Evolutionary conservation across 2,329 filamentous ascomycete species (phyloP).

Genomic region (Ophiosphaerella korrae): DNA sequence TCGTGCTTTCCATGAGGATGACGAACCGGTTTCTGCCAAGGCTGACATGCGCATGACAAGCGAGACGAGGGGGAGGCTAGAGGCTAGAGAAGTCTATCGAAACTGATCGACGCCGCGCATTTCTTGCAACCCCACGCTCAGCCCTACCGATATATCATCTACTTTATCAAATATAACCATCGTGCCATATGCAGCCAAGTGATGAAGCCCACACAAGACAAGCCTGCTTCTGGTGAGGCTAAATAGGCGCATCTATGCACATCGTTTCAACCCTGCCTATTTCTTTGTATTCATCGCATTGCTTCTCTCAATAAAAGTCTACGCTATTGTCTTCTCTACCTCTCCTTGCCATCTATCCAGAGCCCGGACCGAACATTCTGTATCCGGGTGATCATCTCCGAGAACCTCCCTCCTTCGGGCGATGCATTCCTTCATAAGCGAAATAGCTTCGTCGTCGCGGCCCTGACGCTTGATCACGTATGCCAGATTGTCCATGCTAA

Average conservation of each 20-base stretch:
- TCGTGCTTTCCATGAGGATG: conserved; percentile 20
- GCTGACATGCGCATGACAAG: conserved; percentile 8
- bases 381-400: neutral
- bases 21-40: conserved; percentile 19
- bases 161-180: no score
- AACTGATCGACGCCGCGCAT: conserved; percentile 26
- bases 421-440: neutral
- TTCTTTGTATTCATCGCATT: no score
- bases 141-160: conserved; percentile 9
- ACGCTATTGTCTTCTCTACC: no score
- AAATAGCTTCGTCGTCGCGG: neutral
- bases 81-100: conserved; percentile 27
- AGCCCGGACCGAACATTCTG: neutral
- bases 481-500: neutral
- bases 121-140: conserved; percentile 16
- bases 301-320: no score
- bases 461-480: neutral
- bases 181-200: no score
- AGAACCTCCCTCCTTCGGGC: neutral
- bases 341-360: no score
- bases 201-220: no score
- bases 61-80: conserved; percentile 11
- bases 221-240: no score
- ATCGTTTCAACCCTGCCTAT: no score
- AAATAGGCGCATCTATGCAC: no score